Evolutionary conservation across 2,329 filamentous ascomycete genomes (phyloP).

Genomic region (Colletotrichum sp.): DNA sequence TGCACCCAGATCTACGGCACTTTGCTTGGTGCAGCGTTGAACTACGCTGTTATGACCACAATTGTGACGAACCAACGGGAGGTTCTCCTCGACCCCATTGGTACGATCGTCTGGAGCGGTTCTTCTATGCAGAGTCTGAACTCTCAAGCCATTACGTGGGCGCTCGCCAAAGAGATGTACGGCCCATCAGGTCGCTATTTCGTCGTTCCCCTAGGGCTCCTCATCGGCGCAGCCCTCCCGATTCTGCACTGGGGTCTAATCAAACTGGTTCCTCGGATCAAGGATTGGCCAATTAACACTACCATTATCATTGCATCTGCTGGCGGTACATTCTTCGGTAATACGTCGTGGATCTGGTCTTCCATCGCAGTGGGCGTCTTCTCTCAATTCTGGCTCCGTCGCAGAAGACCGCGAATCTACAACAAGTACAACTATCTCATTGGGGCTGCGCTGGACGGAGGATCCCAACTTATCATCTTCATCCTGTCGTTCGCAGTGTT

Average conservation of each 20-base stretch:
- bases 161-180: constrained; percentile 48
- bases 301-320: constrained; percentile 46
- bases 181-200: constrained; percentile 39
- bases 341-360: constrained; percentile 35
- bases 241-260: constrained; percentile 36
- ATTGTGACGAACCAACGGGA: constrained; percentile 47
- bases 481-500: constrained; percentile 29
- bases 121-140: constrained; percentile 53
- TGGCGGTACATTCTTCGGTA: constrained; percentile 44
- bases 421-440: constrained; percentile 33
- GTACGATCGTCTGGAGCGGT: constrained; percentile 51
- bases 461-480: constrained; percentile 30
- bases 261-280: constrained; percentile 25
- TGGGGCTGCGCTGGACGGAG: constrained; percentile 30
- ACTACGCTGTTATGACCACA: constrained; percentile 50
- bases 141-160: constrained; percentile 32
- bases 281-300: constrained; percentile 38
- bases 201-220: constrained; percentile 41
- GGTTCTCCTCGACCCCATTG: constrained; percentile 44
- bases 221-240: constrained; percentile 47
- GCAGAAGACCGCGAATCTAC: constrained; percentile 26
- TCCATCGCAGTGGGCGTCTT: constrained; percentile 38
- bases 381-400: constrained; percentile 29
- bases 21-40: constrained; percentile 45
- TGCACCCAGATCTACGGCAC: constrained; percentile 45